Conservation (phyloP, 1,284 basidiomycete species). For the Apiotrichum mycotoxinovorans region DNA sequence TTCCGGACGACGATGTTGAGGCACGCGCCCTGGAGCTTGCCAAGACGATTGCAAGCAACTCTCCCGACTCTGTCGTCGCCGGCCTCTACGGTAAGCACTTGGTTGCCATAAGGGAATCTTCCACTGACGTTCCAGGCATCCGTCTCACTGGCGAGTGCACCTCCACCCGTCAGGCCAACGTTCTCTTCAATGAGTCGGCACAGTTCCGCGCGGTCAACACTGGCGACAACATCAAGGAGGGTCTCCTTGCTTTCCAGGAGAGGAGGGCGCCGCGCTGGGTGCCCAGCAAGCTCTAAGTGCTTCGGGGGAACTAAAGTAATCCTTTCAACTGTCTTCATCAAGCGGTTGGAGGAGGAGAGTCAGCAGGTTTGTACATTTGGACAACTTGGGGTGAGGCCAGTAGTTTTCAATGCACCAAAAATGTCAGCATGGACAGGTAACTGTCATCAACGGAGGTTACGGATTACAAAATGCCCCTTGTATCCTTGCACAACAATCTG, state of each 20-base stretch:
- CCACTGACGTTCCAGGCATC: slow-evolving; percentile 7
- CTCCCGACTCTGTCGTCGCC: slow-evolving; percentile 16
- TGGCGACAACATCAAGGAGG: slow-evolving; percentile 20
- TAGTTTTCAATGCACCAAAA: too few species aligned
- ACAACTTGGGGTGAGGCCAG: too few species aligned
- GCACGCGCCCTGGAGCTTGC: slow-evolving; percentile 13
- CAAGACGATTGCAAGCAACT: slow-evolving; percentile 12
- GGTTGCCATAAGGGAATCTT: not conserved
- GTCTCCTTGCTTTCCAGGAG: slow-evolving; percentile 18
- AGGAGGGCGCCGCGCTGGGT: slow-evolving; percentile 14
- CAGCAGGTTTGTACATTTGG: too few species aligned
- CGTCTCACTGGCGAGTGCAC: slow-evolving; percentile 14
- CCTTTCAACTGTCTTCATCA: not conserved
- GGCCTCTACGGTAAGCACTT: slow-evolving; percentile 12
- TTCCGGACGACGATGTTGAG: slow-evolving; percentile 19
- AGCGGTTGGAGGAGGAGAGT: too few species aligned
- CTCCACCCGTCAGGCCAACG: slow-evolving; percentile 4
- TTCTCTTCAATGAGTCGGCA: slow-evolving; percentile 11
- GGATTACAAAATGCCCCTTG: not conserved
- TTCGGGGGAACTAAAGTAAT: not conserved
- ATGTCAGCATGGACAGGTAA: too few species aligned
- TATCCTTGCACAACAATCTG: too few species aligned
- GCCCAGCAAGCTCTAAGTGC: slow-evolving; percentile 15
- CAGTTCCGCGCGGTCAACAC: slow-evolving; percentile 8
- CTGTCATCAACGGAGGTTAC: too few species aligned